Evolutionary conservation across 106 monocot species (phyloP).

Genomic region (Dioscorea alata): DNA sequence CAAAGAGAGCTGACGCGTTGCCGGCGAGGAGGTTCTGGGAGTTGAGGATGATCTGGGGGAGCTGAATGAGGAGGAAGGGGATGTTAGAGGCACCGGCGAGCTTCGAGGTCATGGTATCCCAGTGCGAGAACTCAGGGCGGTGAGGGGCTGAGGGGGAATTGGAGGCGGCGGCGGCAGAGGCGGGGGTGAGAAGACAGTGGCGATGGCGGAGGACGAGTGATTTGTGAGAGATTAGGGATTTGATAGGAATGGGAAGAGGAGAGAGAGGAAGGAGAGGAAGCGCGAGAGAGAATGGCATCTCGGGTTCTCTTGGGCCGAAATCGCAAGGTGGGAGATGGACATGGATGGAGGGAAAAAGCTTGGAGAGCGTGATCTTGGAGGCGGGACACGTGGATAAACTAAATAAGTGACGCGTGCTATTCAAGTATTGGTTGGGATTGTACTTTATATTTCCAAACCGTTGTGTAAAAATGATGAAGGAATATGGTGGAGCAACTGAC

Average conservation of each 20-base stretch:
- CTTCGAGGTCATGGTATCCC: conserved; percentile 22
- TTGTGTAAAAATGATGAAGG: no score
- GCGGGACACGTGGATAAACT: neutral
- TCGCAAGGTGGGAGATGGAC: neutral
- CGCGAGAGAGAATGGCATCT: neutral
- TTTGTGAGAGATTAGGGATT: neutral
- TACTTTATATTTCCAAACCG: neutral
- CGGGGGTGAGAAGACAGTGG: neutral
- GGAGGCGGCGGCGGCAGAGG: neutral
- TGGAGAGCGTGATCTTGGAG: neutral
- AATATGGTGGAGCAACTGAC: no score
- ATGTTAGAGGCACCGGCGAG: conserved; percentile 24
- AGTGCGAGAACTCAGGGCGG: conserved; percentile 6
- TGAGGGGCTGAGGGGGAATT: neutral
- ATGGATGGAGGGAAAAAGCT: neutral
- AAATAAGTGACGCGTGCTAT: neutral
- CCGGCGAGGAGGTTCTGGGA: conserved; percentile 19
- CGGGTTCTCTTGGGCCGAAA: neutral
- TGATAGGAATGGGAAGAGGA: neutral
- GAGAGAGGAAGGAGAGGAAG: neutral
- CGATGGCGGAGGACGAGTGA: neutral
- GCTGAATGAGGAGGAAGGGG: conserved; percentile 30
- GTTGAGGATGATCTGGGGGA: conserved; percentile 31
- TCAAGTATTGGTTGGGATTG: neutral
- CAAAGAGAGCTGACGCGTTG: conserved; percentile 22